phyloP scores from a whole-genome alignment of 495 filamentous ascomycete species.

The Penicillium pancosmium region DNA sequence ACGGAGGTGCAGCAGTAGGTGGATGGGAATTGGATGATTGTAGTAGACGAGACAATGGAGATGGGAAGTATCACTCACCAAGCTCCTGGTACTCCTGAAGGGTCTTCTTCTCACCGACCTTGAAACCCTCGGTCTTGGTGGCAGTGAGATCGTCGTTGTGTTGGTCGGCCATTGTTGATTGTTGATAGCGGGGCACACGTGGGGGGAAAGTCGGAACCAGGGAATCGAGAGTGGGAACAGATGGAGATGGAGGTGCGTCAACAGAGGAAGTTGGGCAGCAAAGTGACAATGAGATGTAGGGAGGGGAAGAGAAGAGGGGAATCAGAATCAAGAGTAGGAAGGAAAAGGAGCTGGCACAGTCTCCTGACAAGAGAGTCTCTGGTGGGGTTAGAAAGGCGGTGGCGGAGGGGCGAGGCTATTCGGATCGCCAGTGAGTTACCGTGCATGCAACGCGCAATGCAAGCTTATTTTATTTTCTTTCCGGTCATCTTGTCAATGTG shows the following conservation, averaged over 20 bases:
- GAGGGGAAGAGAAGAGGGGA: slow-evolving; percentile 4
- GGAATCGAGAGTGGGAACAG: slow-evolving; percentile 1
- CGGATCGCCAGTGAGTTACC: slow-evolving; percentile 5
- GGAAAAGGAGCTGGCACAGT: slow-evolving; percentile 12
- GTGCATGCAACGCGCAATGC: background rate
- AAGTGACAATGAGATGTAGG: background rate
- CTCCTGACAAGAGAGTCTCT: slow-evolving; percentile 24
- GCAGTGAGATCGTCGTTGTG: slow-evolving; percentile 84
- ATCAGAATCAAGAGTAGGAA: background rate
- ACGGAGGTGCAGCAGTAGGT: background rate
- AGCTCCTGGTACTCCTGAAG: slow-evolving; percentile 89
- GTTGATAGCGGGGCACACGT: slow-evolving; percentile 3
- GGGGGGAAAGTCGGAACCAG: background rate
- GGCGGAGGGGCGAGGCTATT: slow-evolving; percentile 41
- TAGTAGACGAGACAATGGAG: background rate
- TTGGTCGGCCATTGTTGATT: slow-evolving; percentile 65
- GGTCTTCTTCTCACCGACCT: slow-evolving; percentile 97
- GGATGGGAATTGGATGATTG: background rate
- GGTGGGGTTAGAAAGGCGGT: slow-evolving; percentile 54
- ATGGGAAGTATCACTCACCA: slow-evolving; percentile 60
- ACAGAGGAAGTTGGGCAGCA: slow-evolving; percentile 6
- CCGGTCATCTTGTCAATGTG: background rate
- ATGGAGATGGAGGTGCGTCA: background rate
- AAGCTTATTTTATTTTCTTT: background rate
- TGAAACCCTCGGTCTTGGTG: slow-evolving; percentile 90